phyloP scores from a whole-genome alignment of 768 basidiomycete species.

The Termitomyces sp. region DNA sequence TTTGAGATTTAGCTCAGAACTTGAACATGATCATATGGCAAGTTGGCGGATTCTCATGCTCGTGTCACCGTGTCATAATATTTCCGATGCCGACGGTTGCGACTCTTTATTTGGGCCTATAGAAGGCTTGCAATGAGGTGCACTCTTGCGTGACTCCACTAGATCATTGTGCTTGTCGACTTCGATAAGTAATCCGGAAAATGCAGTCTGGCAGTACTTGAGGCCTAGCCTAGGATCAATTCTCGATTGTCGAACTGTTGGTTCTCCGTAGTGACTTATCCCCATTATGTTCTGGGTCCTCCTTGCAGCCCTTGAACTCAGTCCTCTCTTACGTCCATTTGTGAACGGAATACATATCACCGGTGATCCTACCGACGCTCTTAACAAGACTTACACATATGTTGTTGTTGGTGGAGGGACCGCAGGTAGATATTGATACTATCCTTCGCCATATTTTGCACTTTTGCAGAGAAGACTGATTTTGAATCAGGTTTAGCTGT shows the following conservation, averaged over 20 bases:
- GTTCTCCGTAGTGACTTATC: not conserved
- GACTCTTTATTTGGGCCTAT: too few relatives aligned
- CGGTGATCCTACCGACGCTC: conserved; percentile 7
- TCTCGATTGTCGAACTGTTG: not conserved
- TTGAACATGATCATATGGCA: too few relatives aligned
- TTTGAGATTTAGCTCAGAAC: too few relatives aligned
- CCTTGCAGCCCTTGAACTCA: not conserved
- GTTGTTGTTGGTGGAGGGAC: conserved; percentile 16
- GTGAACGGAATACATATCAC: conserved; percentile 14
- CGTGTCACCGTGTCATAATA: too few relatives aligned
- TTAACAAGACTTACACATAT: conserved; percentile 14
- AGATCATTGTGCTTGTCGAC: not conserved
- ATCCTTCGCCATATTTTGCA: not conserved
- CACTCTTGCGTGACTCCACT: too few relatives aligned
- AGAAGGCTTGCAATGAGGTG: too few relatives aligned
- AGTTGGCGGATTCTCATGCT: too few relatives aligned
- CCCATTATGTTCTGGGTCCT: not conserved
- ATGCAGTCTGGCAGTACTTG: not conserved
- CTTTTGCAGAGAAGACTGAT: not conserved
- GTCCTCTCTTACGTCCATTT: not conserved
- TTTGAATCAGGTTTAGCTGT: conserved; percentile 9
- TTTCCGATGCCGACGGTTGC: too few relatives aligned
- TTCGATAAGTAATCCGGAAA: not conserved
- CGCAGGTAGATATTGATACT: conserved; percentile 7
- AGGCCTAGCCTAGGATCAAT: not conserved